Evolutionary conservation across 768 basidiomycete species (phyloP).

Genomic region (Stropharia rugosoannulata): DNA sequence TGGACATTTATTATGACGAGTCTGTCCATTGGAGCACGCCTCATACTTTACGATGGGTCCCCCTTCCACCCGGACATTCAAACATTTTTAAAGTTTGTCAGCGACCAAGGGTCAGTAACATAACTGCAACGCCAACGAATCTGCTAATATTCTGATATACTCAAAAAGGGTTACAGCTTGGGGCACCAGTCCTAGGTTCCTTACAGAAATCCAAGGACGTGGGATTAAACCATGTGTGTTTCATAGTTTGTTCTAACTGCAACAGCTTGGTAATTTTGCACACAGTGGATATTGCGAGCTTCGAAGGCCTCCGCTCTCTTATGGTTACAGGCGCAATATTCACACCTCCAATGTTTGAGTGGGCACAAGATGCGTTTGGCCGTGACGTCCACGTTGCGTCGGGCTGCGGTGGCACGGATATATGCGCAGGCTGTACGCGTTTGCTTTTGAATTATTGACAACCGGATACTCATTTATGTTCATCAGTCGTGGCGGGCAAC

Average conservation of each 20-base stretch:
- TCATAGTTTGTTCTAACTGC: not conserved
- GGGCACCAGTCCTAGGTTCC: constrained; percentile 63
- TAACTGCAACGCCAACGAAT: not conserved
- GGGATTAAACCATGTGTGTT: constrained; percentile 46
- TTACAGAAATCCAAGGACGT: constrained; percentile 58
- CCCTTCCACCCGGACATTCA: constrained; percentile 60
- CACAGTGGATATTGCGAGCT: constrained; percentile 49
- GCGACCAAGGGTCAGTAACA: constrained; percentile 49
- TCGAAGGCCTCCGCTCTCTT: constrained; percentile 54
- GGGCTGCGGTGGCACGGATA: constrained; percentile 73
- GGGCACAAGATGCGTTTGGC: constrained; percentile 61
- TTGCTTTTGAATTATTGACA: not conserved
- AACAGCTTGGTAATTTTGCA: not conserved
- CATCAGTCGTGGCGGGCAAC: constrained; percentile 53
- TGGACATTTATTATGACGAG: constrained; percentile 63
- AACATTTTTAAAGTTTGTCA: constrained; percentile 55
- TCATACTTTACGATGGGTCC: constrained; percentile 67
- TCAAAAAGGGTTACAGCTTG: constrained; percentile 31
- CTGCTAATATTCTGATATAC: constrained; percentile 1
- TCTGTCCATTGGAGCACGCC: constrained; percentile 51
- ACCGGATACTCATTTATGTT: not conserved
- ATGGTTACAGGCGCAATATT: constrained; percentile 62
- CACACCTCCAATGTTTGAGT: constrained; percentile 66
- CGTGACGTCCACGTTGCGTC: constrained; percentile 49
- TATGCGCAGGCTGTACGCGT: constrained; percentile 60